Evolutionary conservation across 2,329 filamentous ascomycete species (phyloP), one percentile per base, ranked within the genome.

Genomic region (Talaromyces sp.): DNA sequence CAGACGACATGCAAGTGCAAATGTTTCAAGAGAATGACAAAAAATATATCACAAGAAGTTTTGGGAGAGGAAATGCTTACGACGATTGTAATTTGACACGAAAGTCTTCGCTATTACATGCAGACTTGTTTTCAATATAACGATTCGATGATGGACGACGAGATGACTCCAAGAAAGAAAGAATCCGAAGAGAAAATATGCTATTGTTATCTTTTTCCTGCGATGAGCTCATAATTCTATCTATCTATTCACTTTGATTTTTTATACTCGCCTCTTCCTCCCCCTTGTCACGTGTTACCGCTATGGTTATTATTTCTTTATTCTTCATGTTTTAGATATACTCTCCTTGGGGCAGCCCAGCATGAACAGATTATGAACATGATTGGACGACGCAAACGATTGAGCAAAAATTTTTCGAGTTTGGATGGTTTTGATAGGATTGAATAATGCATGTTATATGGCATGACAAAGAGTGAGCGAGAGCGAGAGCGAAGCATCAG

Each of bases 101-200:
- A 63, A 57, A 39, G 61, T 57, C 61, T 22, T 15, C 49, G 19
- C 52, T 57, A 22, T 47, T 50, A 49, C 37, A 52, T 39, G 61
- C 39, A 56, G 49, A 57, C 50, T 57, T 63, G 61, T 63, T 63
- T 56, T 63, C 52, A 63, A 52, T 63, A 63, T 73, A 78, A 80
- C 75, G 78, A 80, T 78, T 80, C 78, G 76, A 80, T 78, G 78
- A 80, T 75, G 78, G 77, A 80, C 78, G 78, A 80, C 74, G 78
- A 77, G 75, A 80, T 77, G 78, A 80, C 75, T 74, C 72, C 68
- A 74, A 76, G 73, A 77, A 50, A 57, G 33, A 62, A 59, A 57
- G 74, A 78, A 72, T 73, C 71, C 69, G 73, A 75, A 76, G 39
- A 61, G 49, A 74, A 72, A 70, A 68, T 68, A 68, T 73, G 52